These are phyloP conservation scores for Aspergillus unguis DNA, from an alignment of 2,329 filamentous ascomycete genomes.

Conservation along the genomic window DNA sequence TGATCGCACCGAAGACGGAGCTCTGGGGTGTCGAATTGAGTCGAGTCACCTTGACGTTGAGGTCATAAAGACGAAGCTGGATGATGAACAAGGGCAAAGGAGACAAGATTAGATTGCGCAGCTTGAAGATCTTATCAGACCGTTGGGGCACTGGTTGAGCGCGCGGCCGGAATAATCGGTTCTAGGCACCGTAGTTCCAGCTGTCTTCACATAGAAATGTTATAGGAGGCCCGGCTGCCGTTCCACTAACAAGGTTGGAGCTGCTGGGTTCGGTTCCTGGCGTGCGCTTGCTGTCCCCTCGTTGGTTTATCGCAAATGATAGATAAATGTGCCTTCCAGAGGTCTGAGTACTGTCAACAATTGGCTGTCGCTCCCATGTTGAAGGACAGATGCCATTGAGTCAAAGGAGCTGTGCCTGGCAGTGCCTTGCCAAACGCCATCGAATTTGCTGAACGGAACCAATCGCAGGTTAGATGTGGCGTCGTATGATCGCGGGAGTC, in stretches of 20 bases:
- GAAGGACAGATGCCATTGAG: not conserved
- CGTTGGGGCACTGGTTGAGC: constrained; percentile 15
- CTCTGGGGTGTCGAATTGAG: not conserved
- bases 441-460: constrained; percentile 9
- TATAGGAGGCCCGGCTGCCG: constrained; percentile 4
- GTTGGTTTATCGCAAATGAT: not conserved
- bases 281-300: not conserved
- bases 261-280: not conserved
- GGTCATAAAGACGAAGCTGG: not conserved
- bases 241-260: constrained; percentile 1
- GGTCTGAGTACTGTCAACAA: not conserved
- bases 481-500: constrained; percentile 34
- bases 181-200: constrained; percentile 11
- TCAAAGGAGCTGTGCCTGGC: not conserved
- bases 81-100: too few relatives aligned
- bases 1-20: constrained; percentile 4
- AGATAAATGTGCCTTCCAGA: not conserved
- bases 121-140: constrained; percentile 15
- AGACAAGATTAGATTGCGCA: too few relatives aligned
- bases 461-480: constrained; percentile 11
- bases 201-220: constrained; percentile 10
- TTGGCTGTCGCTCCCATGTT: not conserved
- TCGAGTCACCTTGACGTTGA: constrained; percentile 3
- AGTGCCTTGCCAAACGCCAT: not conserved
- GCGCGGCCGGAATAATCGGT: constrained; percentile 2